Percentiles rank a stretch among this genome's conserved stretches.
Evolutionary conservation across 495 filamentous ascomycete species (phyloP).

Genomic region (Astrocystis sublimbata): DNA sequence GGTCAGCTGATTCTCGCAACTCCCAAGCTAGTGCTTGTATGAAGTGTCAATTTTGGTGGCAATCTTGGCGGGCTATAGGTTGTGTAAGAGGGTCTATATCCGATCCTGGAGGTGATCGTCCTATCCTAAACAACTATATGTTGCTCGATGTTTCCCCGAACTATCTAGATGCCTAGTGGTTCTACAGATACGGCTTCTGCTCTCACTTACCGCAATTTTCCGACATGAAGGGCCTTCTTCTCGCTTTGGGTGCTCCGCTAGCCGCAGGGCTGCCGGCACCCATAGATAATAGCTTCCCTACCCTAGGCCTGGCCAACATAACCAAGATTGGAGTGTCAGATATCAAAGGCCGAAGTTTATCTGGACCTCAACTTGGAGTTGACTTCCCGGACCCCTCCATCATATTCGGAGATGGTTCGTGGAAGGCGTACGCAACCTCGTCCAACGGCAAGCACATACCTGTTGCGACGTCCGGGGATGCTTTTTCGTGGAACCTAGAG

Average conservation of each 20-base stretch:
- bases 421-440: slow-evolving; percentile 34
- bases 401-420: slow-evolving; percentile 34
- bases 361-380: slow-evolving; percentile 25
- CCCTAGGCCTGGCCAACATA: slow-evolving; percentile 31
- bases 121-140: slow-evolving; percentile 4
- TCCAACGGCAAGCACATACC: slow-evolving; percentile 29
- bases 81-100: not conserved
- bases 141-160: not conserved
- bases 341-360: slow-evolving; percentile 23
- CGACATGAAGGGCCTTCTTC: slow-evolving; percentile 31
- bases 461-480: slow-evolving; percentile 33
- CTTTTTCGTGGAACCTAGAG: slow-evolving; percentile 28
- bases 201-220: not conserved
- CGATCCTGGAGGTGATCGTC: not conserved
- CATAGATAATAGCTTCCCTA: slow-evolving; percentile 21
- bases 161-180: not conserved
- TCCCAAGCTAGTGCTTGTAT: not conserved
- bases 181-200: not conserved
- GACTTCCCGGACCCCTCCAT: slow-evolving; percentile 37
- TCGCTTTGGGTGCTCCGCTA: slow-evolving; percentile 25
- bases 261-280: slow-evolving; percentile 25
- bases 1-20: not conserved
- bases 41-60: slow-evolving; percentile 2
- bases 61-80: not conserved
- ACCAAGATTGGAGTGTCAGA: slow-evolving; percentile 28